phyloP scores from a whole-genome alignment of 371 early-diverging fungal species.

The Thermomucor indicae-seudaticae region DNA sequence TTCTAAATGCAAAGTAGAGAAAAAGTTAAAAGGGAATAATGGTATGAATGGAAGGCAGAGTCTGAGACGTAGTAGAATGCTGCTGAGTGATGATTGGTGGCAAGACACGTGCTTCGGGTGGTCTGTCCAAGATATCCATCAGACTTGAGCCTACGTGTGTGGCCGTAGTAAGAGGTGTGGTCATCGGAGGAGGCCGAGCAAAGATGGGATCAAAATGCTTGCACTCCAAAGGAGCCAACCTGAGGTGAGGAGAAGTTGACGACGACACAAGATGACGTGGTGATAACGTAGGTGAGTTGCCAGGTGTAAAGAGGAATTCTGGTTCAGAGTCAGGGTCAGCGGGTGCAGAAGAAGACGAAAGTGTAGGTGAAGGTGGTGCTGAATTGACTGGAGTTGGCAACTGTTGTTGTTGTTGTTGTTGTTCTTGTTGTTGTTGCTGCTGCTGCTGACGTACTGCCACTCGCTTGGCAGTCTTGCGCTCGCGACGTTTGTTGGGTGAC shows the following conservation, averaged over 20 bases:
- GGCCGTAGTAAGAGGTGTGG: no score
- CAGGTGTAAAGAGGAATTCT: slow-evolving; percentile 41
- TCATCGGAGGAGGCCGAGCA: slow-evolving; percentile 9
- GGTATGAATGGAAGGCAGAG: slow-evolving; percentile 23
- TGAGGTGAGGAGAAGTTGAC: slow-evolving; percentile 11
- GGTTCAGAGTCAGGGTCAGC: slow-evolving; percentile 35
- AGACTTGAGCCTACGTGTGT: slow-evolving; percentile 10
- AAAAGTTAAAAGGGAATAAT: slow-evolving; percentile 16
- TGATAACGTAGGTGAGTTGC: slow-evolving; percentile 35
- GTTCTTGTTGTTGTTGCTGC: not conserved
- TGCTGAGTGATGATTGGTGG: slow-evolving; percentile 30
- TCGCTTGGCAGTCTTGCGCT: slow-evolving; percentile 17
- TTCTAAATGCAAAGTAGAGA: no score
- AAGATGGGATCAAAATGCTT: slow-evolving; percentile 15
- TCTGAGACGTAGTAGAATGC: slow-evolving; percentile 3
- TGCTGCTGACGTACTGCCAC: slow-evolving; percentile 3
- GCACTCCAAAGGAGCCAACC: slow-evolving; percentile 27
- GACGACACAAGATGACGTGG: slow-evolving; percentile 12
- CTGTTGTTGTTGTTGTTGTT: slow-evolving; percentile 4
- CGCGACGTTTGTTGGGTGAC: slow-evolving; percentile 28
- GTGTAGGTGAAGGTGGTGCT: slow-evolving; percentile 47
- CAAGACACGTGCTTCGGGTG: slow-evolving; percentile 37
- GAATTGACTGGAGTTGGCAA: slow-evolving; percentile 10
- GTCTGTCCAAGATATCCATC: slow-evolving; percentile 34
- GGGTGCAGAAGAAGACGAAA: slow-evolving; percentile 27